Base-by-base conservation (phyloP, 495 filamentous ascomycete species). In the Bombardia bombarda region DNA sequence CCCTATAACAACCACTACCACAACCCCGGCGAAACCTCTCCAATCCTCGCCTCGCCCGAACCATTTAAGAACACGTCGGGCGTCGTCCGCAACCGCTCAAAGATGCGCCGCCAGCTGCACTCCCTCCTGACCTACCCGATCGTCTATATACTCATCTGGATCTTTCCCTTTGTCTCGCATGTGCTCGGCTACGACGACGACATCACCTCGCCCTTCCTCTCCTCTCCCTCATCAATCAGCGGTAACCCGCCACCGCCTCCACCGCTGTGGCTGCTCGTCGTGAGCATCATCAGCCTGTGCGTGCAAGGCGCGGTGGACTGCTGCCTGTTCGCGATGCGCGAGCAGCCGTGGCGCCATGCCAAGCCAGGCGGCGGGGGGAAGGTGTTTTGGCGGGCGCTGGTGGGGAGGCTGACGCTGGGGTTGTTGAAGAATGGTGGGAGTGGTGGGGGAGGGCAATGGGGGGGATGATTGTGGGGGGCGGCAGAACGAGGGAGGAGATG, bases 61-160 rank as follows among this genome's bases (percentile, higher is more conserved):
- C 32, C 40, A 8, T 26, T 40, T 30, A 24, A 44, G 2, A 38
- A 50, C 20, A 56, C 57, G 4, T 47, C 49, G 3, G 50, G 56
- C 22, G 53, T 69, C 37, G 46, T 55, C 0, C 57, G 55, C 6
- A 69, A 64, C 18, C 68, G 79, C 32, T 64, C 71, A 30, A 70
- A 69, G 36, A 82, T 84, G 46, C 73, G 70, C 25, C 74, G 78
- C 4, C 84, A 87, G 49, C 66, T 87, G 9, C 72, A 80, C 33
- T 68, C 81, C 22, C 61, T 87, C 3, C 84, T 87, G 53, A 75
- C 82, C 35, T 87, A 89, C 58, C 84, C 84, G 6, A 52, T 78
- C 12, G 66, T 80, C 38, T 87, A 87, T 64, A 67, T 81, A n/a
- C 50, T 78, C 20, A 74, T 84, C 61, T 89, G 84, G 84, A 56